Evolutionary conservation across 305 asterid genomes (phyloP).

Genomic region (Rubia tinctorum): DNA sequence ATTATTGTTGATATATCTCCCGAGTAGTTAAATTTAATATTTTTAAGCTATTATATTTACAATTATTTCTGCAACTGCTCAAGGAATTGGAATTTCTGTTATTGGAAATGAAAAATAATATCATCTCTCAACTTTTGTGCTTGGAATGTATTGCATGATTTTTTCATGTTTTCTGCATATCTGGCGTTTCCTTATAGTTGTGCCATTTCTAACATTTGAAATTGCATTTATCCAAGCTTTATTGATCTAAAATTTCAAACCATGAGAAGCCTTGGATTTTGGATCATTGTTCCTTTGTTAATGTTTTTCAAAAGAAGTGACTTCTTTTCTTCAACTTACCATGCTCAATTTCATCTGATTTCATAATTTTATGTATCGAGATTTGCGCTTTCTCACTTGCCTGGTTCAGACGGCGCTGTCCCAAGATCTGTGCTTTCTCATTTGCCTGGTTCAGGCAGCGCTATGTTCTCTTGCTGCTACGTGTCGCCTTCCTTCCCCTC

Average conservation of each 20-base stretch:
- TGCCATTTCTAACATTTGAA: neutral
- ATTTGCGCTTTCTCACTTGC: no score
- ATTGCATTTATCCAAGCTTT: neutral
- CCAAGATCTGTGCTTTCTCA: no score
- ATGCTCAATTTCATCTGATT: neutral
- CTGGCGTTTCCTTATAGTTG: neutral
- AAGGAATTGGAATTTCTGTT: neutral
- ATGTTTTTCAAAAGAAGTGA: neutral
- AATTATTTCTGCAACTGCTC: neutral
- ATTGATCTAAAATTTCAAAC: neutral
- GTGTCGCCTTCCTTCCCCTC: no score
- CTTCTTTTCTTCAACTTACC: neutral
- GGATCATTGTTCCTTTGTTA: neutral
- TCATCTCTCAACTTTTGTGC: neutral
- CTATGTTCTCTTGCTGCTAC: no score
- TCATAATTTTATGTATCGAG: neutral
- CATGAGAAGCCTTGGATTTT: neutral
- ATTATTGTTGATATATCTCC: neutral
- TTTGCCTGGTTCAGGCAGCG: no score
- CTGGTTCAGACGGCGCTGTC: no score
- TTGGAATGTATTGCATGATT: neutral
- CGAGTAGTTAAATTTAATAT: neutral
- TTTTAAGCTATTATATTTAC: neutral
- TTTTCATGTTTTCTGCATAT: neutral
- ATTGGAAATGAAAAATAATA: neutral